Base-by-base conservation (phyloP, 768 basidiomycete species). In the Agrocybe praecox region DNA sequence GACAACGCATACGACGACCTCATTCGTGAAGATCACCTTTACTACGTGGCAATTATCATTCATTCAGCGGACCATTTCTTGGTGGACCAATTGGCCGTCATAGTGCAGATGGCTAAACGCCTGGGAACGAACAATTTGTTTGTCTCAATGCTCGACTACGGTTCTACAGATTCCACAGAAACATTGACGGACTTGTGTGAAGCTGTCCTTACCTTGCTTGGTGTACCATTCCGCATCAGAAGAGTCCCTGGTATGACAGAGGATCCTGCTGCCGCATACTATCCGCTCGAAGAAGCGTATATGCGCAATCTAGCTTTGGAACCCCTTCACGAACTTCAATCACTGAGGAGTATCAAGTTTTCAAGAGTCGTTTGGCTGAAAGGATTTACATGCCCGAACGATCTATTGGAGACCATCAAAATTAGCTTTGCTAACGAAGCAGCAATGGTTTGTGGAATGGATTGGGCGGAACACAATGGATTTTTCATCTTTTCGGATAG, bases 371-470 rank as follows among this genome's bases (percentile, higher is more conserved):
- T 99, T 45, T 99, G 97, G 97, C 80, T 98, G 59, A 99, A 98
- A 67, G 97, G 97, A 0, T 99, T 99, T 71, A 98, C 97, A 0
- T 99, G 97, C 68, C 97, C 97, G 2, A 96, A 94, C 66, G 97
- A 99, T 70, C 95, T 99, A 47, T 78, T 99, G 50, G 97, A 99
- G 74, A 96, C 92, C 21, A 86, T 98, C 68, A 88, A 95, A 60
- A 89, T 98, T 58, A 93, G 90, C 69, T 81, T 90, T 62, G 82
- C 83, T 29, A 99, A 98, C 68, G 86, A 95, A 62, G 97, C 97
- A 2, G 93, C 95, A 0, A 94, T 99, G 93, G 94, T 98, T 1
- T 98, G 97, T 68, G 96, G 96, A n/a, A 98, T 98, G 96, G 97
- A 99, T 68, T 99, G 97, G 97, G 96, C 95, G 11, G 96, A 99